Evolutionary conservation across 345 rosid genomes (phyloP), one percentile per base, ranked within the genome.

Genomic region (Gossypium herbaceum): DNA sequence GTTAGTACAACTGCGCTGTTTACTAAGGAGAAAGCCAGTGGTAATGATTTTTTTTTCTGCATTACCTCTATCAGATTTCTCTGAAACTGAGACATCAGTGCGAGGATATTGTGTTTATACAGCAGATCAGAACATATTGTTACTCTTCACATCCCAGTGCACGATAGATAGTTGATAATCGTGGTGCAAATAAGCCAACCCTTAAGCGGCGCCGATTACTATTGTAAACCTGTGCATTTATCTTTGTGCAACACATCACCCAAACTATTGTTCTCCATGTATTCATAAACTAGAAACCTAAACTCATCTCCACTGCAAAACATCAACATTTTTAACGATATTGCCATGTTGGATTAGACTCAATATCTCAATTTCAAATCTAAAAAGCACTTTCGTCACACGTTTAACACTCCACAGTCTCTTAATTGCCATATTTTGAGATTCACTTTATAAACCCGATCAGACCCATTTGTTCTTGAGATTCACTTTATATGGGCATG

Each of bases 111-210:
- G 90, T 82, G 79, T 17, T 65, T 86, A 82, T 77, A 73, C 79
- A 64, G 55, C 48, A 34, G 56, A 60, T 59, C 78, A 65, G 51
- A 93, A 76, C 19, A 93, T 87, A n/a, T 91, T 93, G 79, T 83
- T 89, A 51, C 93, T 88, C 88, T 89, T 93, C 50, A 93, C 94
- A 71, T 91, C 97, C 24, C 97, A 83, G 80, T 93, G 92, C 75
- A 93, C 78, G 50, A 92, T 91, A 17, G 88, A 63, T 13, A 93
- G 92, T 62, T 80, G 82, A 12, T 86, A 87, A 70, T 91, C 97
- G 41, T 86, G 96, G 60, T 92, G 97, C 77, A 91, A 62, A 68
- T 92, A 91, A 73, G 94, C 89, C 65, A 91, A 77, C n/a, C 97
- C 97, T 68, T 83, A 84, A 2, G 94, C 91, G 0, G 88, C 86